Base-by-base conservation (phyloP, 2,329 filamentous ascomycete genomes). In the Ophiocordyceps unilateralis region DNA sequence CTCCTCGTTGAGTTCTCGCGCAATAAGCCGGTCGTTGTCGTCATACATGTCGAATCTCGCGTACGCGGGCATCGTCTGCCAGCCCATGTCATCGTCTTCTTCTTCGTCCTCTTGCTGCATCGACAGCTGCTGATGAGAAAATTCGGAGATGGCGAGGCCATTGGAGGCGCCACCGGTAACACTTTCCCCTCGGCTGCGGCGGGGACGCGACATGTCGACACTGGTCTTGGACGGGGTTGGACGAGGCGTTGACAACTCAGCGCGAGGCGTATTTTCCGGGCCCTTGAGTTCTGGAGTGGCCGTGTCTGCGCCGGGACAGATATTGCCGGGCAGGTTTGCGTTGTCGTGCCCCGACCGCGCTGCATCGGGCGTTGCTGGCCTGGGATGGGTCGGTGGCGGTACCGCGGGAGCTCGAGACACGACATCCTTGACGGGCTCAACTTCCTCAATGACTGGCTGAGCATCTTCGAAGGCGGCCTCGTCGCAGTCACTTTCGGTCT, bases 21-120 rank as follows among this genome's bases (percentile, higher is more conserved):
- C 91, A 49, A 98, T 71, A 23, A 98, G 70, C 50, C 75, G 83
- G 51, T 93, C 83, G 58, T 93, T 81, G 54, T 98, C 91, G 57
- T 98, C 86, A 60, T 96, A 98, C 50, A 94, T 83, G 61, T 96
- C 89, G 58, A 91, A 93, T 32, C 82, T 81, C 8, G 88, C 91
- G 55, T 88, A 86, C 1, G 91, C 78, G 2, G 89, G 91, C 91
- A 98, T 98, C 3, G 77, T 74, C 64, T 95, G 86, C 91, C 91
- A 98, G 42, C 71, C 76, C 1, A 66, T 78, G n/a, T 82, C 82
- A 6, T 76, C 76, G 11, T 59, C 52, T 3, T 72, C 61, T 12
- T 69, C 64, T 39, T 72, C 65, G 12, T 70, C 63, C 12, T 74
- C 65, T 36, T 72, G 68, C 48, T 76, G 68, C 15, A 71, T 64